Evolutionary conservation across 2,329 filamentous ascomycete species (phyloP).

Genomic region (Talaromyces islandicus): DNA sequence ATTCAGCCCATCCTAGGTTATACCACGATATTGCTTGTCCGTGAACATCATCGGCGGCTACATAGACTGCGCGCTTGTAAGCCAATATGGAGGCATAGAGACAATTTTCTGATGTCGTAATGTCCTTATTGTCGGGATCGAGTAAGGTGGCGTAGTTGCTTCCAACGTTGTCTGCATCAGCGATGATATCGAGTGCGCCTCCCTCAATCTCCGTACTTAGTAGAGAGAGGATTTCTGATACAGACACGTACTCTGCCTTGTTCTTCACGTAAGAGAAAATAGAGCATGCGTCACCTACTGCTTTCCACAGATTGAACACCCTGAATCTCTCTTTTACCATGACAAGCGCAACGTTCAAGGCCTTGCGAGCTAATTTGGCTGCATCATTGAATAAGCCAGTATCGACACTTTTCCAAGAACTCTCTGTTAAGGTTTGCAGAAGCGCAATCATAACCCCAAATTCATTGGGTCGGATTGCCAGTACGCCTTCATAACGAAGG

Average conservation of each 20-base stretch:
- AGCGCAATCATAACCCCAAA: conserved; percentile 83
- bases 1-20: conserved; percentile 91
- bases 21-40: conserved; percentile 96
- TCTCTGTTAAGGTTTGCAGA: conserved; percentile 82
- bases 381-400: conserved; percentile 84
- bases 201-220: conserved; percentile 47
- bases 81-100: conserved; percentile 72
- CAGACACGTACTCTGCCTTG: conserved; percentile 58
- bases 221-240: conserved; percentile 50
- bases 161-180: conserved; percentile 63
- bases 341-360: conserved; percentile 60
- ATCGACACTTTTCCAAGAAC: conserved; percentile 68
- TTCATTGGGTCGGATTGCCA: conserved; percentile 63
- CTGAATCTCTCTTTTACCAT: conserved; percentile 57
- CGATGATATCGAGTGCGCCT: conserved; percentile 56
- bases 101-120: conserved; percentile 44
- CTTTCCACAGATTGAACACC: conserved; percentile 94
- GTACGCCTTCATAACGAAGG: conserved; percentile 66
- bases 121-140: conserved; percentile 21
- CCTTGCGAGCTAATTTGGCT: conserved; percentile 61
- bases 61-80: conserved; percentile 77
- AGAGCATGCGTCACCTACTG: conserved; percentile 79
- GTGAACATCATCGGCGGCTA: conserved; percentile 67
- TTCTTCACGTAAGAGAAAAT: conserved; percentile 75
- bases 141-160: conserved; percentile 31